Conservation (phyloP, 768 basidiomycete genomes). For the Omphalotus guepiniiformis region DNA sequence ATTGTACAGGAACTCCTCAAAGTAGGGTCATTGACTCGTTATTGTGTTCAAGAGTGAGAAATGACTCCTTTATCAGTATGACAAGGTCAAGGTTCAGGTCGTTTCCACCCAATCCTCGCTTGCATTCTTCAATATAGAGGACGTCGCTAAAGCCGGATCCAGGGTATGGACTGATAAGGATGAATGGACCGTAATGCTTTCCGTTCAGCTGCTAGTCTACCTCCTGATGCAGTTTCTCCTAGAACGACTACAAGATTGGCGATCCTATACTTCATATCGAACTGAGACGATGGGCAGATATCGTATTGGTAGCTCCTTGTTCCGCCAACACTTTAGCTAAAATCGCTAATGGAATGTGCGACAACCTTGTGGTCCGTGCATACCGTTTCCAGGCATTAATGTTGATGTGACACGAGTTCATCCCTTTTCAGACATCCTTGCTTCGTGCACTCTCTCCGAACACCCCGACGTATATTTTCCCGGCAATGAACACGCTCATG, state of each 20-base stretch:
- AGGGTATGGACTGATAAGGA: constrained; percentile 87
- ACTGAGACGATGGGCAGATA: constrained; percentile 89
- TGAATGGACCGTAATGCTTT: constrained; percentile 79
- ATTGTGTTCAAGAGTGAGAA: background rate
- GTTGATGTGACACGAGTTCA: no score
- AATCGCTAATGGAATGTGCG: constrained; percentile 83
- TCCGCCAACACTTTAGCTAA: constrained; percentile 97
- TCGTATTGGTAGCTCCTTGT: constrained; percentile 93
- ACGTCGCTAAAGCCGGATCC: constrained; percentile 47
- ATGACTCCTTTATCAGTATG: constrained; percentile 46
- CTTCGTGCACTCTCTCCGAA: constrained; percentile 79
- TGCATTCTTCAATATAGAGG: constrained; percentile 63
- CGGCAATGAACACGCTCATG: constrained; percentile 99
- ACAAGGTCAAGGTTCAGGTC: constrained; percentile 74
- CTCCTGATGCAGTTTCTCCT: background rate
- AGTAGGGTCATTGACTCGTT: constrained; percentile 38
- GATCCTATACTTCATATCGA: constrained; percentile 97
- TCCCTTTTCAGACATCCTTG: constrained; percentile 56
- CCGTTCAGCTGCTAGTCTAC: background rate
- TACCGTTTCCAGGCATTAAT: no score
- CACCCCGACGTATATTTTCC: constrained; percentile 88
- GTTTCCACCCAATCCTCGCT: constrained; percentile 77
- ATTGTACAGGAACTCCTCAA: constrained; percentile 74
- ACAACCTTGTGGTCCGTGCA: constrained; percentile 74
- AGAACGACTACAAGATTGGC: constrained; percentile 75